Percentiles rank a stretch among this genome's conserved stretches.
phyloP scores from a whole-genome alignment of 805 yeast genomes.

The Candida boidinii region DNA sequence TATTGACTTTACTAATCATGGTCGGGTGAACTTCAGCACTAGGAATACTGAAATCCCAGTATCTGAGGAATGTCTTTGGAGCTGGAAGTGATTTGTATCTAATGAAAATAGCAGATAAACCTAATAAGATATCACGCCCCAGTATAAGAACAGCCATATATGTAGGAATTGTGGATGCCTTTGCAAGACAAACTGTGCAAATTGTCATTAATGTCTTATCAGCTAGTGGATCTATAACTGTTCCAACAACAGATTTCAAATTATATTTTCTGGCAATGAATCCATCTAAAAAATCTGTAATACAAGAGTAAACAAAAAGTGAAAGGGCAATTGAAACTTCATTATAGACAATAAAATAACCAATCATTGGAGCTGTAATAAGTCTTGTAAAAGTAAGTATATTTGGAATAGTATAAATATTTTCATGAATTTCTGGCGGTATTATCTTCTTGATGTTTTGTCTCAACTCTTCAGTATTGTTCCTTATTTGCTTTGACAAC shows the following conservation, averaged over 20 bases:
- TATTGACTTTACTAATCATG: slow-evolving; percentile 76
- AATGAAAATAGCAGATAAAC: slow-evolving; percentile 60
- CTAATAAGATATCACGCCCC: slow-evolving; percentile 76
- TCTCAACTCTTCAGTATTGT: slow-evolving; percentile 10
- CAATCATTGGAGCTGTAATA: slow-evolving; percentile 77
- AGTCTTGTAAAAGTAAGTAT: slow-evolving; percentile 74
- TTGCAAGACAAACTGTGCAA: slow-evolving; percentile 69
- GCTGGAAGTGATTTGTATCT: slow-evolving; percentile 67
- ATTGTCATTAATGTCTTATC: slow-evolving; percentile 87
- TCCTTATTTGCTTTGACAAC: slow-evolving; percentile 10
- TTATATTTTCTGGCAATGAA: slow-evolving; percentile 77
- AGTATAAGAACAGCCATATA: slow-evolving; percentile 61
- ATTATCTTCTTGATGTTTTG: slow-evolving; percentile 23
- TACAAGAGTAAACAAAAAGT: slow-evolving; percentile 74
- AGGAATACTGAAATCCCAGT: slow-evolving; percentile 71
- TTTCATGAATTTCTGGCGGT: slow-evolving; percentile 36
- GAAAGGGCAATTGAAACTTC: slow-evolving; percentile 58
- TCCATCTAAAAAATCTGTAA: slow-evolving; percentile 92
- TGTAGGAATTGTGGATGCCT: slow-evolving; percentile 61
- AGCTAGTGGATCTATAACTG: slow-evolving; percentile 91
- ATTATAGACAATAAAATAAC: slow-evolving; percentile 62
- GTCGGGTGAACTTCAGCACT: slow-evolving; percentile 89
- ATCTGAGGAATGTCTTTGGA: slow-evolving; percentile 66
- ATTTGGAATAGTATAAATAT: slow-evolving; percentile 81
- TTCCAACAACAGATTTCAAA: slow-evolving; percentile 74